A percentile compares a stretch with the other conserved stretches of the same genome.
Evolutionary conservation across 345 rosid genomes (phyloP).

Genomic region (Citrus sinensis): DNA sequence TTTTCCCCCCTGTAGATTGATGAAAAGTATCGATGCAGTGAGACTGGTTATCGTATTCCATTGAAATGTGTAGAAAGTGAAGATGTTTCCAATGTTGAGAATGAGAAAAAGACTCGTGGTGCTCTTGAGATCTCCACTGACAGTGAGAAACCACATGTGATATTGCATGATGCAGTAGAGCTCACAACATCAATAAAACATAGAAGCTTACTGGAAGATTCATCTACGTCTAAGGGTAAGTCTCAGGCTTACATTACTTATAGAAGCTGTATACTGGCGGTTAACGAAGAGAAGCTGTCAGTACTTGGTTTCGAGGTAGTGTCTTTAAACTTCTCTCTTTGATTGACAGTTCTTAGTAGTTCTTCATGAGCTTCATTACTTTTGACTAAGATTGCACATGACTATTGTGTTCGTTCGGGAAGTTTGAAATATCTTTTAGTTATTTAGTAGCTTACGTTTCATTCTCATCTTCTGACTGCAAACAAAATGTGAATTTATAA

Average conservation of each 20-base stretch:
- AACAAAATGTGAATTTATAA: no score
- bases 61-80: constrained; percentile 59
- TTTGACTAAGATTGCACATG: background rate
- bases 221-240: constrained; percentile 29
- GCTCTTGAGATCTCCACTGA: constrained; percentile 24
- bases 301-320: constrained; percentile 88
- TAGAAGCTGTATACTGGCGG: constrained; percentile 79
- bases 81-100: constrained; percentile 21
- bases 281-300: constrained; percentile 68
- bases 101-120: constrained; percentile 35
- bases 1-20: constrained; percentile 41
- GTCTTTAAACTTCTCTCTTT: background rate
- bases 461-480: background rate
- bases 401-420: background rate
- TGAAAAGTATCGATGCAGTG: constrained; percentile 81
- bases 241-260: constrained; percentile 62
- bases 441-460: background rate
- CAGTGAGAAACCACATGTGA: constrained; percentile 10
- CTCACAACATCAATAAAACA: constrained; percentile 13
- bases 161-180: constrained; percentile 21
- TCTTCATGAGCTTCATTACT: constrained; percentile 2
- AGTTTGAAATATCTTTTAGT: background rate
- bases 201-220: constrained; percentile 51
- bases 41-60: constrained; percentile 91
- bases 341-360: background rate